These are phyloP conservation scores for Coemansia sp. DNA, from an alignment of 192 early-diverging fungal genomes.

Conservation along the genomic window DNA sequence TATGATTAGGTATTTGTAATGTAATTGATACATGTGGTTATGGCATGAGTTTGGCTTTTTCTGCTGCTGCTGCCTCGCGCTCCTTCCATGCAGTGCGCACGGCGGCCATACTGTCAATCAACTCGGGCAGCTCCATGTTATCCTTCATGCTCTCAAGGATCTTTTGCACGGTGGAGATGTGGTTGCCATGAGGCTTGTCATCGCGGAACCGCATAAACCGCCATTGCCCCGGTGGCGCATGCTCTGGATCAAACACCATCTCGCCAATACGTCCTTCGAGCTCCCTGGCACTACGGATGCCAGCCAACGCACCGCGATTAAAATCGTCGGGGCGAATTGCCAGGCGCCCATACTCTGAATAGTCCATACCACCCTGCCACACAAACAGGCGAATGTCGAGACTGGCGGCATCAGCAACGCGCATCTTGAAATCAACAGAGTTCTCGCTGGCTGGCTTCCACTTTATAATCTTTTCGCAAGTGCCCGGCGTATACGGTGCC, in stretches of 20 bases:
- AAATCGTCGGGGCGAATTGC: slow-evolving; percentile 62
- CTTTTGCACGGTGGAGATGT: slow-evolving; percentile 60
- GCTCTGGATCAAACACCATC: slow-evolving; percentile 59
- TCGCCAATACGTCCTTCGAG: slow-evolving; percentile 69
- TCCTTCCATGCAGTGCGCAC: slow-evolving; percentile 26
- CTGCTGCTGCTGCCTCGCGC: slow-evolving; percentile 8
- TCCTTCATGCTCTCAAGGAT: slow-evolving; percentile 74
- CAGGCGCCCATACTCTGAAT: slow-evolving; percentile 58
- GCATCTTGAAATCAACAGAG: slow-evolving; percentile 75
- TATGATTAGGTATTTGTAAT: neutral
- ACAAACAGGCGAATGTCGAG: slow-evolving; percentile 58
- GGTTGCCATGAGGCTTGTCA: slow-evolving; percentile 80
- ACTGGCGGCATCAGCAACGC: slow-evolving; percentile 30
- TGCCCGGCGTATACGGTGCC: slow-evolving; percentile 68
- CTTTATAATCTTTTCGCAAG: slow-evolving; percentile 71
- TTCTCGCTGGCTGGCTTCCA: slow-evolving; percentile 88
- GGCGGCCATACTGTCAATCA: neutral
- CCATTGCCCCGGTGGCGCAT: slow-evolving; percentile 60
- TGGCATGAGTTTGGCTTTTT: neutral
- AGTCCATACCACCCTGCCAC: slow-evolving; percentile 53
- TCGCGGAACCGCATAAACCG: slow-evolving; percentile 77
- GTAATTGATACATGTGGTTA: neutral
- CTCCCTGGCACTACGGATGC: neutral
- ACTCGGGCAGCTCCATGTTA: slow-evolving; percentile 56
- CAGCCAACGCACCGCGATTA: neutral